These are phyloP conservation scores for Lycium barbarum DNA, from an alignment of 257 asterid species.

Conservation along the genomic window DNA sequence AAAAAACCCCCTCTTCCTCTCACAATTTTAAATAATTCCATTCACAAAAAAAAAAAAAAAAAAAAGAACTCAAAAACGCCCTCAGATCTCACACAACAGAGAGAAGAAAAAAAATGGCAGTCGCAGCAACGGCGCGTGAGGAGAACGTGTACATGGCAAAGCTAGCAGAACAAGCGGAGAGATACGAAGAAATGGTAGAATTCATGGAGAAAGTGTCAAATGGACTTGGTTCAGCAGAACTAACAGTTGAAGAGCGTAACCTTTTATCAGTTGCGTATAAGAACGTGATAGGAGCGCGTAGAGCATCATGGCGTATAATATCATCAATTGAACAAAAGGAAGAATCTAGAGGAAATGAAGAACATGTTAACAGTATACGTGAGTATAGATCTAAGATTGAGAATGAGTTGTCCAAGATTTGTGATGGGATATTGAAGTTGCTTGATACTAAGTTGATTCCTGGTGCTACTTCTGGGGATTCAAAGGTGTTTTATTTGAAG, in stretches of 20 bases:
- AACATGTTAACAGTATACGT: constrained; percentile 60
- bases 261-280: constrained; percentile 78
- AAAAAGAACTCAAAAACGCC: not conserved
- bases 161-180: constrained; percentile 79
- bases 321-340: constrained; percentile 84
- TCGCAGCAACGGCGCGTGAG: constrained; percentile 57
- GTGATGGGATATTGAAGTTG: constrained; percentile 78
- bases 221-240: constrained; percentile 59
- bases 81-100: not conserved
- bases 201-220: constrained; percentile 73
- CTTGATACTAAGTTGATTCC: constrained; percentile 64
- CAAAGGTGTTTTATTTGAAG: constrained; percentile 81
- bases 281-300: constrained; percentile 74
- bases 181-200: constrained; percentile 81
- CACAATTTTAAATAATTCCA: not conserved
- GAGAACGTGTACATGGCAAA: constrained; percentile 84
- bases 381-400: constrained; percentile 78
- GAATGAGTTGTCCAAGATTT: constrained; percentile 63
- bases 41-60: constrained; percentile 1
- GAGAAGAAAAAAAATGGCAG: constrained; percentile 35
- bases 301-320: constrained; percentile 79
- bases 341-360: constrained; percentile 84
- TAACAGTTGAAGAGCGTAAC: constrained; percentile 73
- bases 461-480: constrained; percentile 66
- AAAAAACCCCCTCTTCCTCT: not conserved